These are phyloP conservation scores for Ambrosia artemisiifolia DNA, from an alignment of 129 eudicot species.

Conservation along the genomic window DNA sequence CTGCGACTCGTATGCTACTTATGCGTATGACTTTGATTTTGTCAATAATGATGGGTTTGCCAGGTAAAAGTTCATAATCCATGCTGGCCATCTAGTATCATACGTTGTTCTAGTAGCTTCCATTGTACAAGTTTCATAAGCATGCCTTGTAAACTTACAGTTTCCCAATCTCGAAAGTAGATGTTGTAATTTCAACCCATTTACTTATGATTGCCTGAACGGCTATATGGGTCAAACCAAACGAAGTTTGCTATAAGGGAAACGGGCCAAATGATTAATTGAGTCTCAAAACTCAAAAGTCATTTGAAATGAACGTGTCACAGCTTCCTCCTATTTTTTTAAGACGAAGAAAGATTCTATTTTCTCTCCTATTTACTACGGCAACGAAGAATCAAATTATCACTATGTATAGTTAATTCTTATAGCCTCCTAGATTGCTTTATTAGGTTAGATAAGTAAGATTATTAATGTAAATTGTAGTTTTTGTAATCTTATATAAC, in stretches of 20 bases:
- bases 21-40: constrained; percentile 96
- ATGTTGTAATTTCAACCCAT: background rate
- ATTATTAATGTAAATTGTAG: background rate
- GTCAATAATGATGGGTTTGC: constrained; percentile 67
- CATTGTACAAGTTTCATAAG: background rate
- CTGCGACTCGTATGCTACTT: constrained; percentile 94
- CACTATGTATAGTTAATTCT: background rate
- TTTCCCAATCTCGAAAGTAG: background rate
- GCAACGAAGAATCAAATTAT: too few species aligned
- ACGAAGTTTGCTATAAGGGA: background rate
- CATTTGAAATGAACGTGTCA: background rate
- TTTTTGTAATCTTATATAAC: background rate
- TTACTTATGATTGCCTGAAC: constrained; percentile 3
- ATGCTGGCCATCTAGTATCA: background rate
- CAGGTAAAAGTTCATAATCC: constrained; percentile 44
- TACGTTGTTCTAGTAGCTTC: background rate
- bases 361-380: too few species aligned
- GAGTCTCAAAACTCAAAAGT: background rate
- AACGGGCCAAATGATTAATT: background rate
- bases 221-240: background rate
- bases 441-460: background rate
- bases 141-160: background rate
- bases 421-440: background rate
- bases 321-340: too few species aligned
- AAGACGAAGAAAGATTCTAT: too few species aligned